Evolutionary conservation across 1,284 basidiomycete species (phyloP), one percentile per base, ranked within the genome.

Genomic region (Melanopsichium pennsylvanicum): DNA sequence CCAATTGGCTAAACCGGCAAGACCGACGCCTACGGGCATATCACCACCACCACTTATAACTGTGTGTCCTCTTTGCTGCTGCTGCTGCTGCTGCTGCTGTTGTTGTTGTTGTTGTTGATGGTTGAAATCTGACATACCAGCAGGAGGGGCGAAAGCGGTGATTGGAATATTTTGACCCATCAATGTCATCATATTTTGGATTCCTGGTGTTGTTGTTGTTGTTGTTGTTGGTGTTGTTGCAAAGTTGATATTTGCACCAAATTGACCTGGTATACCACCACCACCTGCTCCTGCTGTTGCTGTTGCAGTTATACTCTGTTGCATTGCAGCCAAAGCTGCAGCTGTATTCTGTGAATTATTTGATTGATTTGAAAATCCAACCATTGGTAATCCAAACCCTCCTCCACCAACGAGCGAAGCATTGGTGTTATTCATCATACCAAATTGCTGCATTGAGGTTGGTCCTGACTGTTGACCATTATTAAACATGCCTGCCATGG

Each of bases 171-270:
- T n/a, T n/a, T n/a, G n/a, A n/a, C 33, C 27, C 59, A 63, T 62
- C 34, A 69, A 45, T 7, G 46, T 42, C 66, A 69, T 69, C 66
- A 68, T n/a, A n/a, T n/a, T n/a, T n/a, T n/a, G n/a, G n/a, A n/a
- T n/a, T n/a, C n/a, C n/a, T n/a, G n/a, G n/a, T n/a, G n/a, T n/a
- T n/a, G n/a, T n/a, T n/a, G n/a, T n/a, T n/a, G n/a, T n/a, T n/a
- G n/a, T n/a, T n/a, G n/a, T n/a, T n/a, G n/a, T n/a, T n/a, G n/a
- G n/a, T n/a, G n/a, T n/a, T n/a, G n/a, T n/a, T n/a, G n/a, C n/a
- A n/a, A n/a, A n/a, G n/a, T n/a, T n/a, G n/a, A n/a, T n/a, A n/a
- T n/a, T n/a, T 68, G 27, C 27, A 29, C 27, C 27, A 29, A 29
- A 29, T 29, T 29, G 27, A 29, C 27, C 27, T 13, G n/a, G n/a